phyloP scores from a whole-genome alignment of 2,329 filamentous ascomycete species.

The Calycina herbarum region DNA sequence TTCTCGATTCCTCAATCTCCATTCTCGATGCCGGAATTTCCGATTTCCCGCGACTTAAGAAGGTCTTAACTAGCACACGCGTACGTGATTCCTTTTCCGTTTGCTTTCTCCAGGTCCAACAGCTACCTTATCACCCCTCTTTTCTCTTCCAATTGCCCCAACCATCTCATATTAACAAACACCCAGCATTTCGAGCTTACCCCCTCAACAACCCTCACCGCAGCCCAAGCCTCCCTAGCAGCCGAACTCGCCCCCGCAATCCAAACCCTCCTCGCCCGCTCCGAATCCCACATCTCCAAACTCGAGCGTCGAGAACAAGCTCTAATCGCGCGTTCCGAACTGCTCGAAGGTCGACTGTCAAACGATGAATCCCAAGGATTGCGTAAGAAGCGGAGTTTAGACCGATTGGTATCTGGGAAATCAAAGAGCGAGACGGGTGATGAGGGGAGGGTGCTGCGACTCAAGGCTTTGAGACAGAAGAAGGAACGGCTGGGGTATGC shows the following conservation, averaged over 20 bases:
- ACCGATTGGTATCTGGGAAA: slow-evolving; percentile 39
- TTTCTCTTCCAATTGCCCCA: background rate
- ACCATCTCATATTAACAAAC: background rate
- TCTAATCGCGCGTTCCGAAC: slow-evolving; percentile 63
- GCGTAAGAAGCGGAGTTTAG: slow-evolving; percentile 39
- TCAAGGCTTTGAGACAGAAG: slow-evolving; percentile 65
- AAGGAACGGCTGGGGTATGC: slow-evolving; percentile 71
- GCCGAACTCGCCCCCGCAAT: slow-evolving; percentile 74
- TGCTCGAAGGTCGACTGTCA: slow-evolving; percentile 63
- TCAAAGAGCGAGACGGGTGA: slow-evolving; percentile 19
- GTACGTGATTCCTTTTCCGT: slow-evolving; percentile 28
- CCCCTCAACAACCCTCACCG: slow-evolving; percentile 61
- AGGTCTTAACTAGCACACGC: slow-evolving; percentile 39
- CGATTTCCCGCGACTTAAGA: slow-evolving; percentile 40
- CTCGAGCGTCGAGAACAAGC: slow-evolving; percentile 65
- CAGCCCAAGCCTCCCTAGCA: slow-evolving; percentile 64
- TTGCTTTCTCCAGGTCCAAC: background rate
- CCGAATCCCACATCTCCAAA: slow-evolving; percentile 64
- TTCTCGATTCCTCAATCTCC: slow-evolving; percentile 39
- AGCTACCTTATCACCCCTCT: background rate
- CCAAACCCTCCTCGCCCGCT: slow-evolving; percentile 59
- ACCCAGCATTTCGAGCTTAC: slow-evolving; percentile 71
- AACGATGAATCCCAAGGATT: slow-evolving; percentile 41
- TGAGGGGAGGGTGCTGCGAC: slow-evolving; percentile 41
- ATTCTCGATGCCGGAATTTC: slow-evolving; percentile 33